A percentile compares a stretch with the other conserved stretches of the same genome.
Evolutionary conservation across 2,329 filamentous ascomycete genomes (phyloP).

Genomic region (Xylaria sp.): DNA sequence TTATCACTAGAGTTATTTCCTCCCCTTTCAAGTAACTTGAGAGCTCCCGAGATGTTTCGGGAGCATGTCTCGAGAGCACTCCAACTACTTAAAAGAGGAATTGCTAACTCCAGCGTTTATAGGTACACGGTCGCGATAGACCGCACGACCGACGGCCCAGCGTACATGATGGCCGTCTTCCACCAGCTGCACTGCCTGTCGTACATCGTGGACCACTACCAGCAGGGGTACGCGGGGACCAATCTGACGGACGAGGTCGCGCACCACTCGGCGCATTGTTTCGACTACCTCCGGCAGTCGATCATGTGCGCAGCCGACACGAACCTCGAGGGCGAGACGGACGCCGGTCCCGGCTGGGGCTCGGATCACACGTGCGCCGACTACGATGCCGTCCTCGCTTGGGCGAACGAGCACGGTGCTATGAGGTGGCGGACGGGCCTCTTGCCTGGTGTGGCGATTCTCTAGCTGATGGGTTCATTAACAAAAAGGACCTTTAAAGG

Average conservation of each 20-base stretch:
- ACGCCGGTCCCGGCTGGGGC: conserved; percentile 52
- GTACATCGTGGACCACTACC: conserved; percentile 51
- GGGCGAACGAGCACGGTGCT: conserved; percentile 50
- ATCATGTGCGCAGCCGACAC: conserved; percentile 54
- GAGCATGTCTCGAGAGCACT: too few species aligned
- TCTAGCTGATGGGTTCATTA: conserved; percentile 25
- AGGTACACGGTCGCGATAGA: conserved; percentile 47
- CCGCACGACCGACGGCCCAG: conserved; percentile 50
- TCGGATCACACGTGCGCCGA: conserved; percentile 52
- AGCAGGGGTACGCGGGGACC: conserved; percentile 51
- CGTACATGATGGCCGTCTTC: conserved; percentile 55
- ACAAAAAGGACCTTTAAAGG: too few species aligned
- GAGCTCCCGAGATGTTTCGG: too few species aligned
- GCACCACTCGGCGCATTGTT: conserved; percentile 54
- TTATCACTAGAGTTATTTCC: too few species aligned
- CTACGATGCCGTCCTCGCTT: conserved; percentile 51
- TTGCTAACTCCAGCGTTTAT: too few species aligned
- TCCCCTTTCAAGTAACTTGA: too few species aligned
- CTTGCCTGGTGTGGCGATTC: conserved; percentile 45
- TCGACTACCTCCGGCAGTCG: conserved; percentile 54
- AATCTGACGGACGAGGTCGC: conserved; percentile 51
- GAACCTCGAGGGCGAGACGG: conserved; percentile 54
- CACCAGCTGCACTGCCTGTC: conserved; percentile 56
- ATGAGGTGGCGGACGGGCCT: conserved; percentile 50
- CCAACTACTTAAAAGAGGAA: too few species aligned